Base-by-base conservation (phyloP, 2,329 filamentous ascomycete species). In the Fusarium begoniae region DNA sequence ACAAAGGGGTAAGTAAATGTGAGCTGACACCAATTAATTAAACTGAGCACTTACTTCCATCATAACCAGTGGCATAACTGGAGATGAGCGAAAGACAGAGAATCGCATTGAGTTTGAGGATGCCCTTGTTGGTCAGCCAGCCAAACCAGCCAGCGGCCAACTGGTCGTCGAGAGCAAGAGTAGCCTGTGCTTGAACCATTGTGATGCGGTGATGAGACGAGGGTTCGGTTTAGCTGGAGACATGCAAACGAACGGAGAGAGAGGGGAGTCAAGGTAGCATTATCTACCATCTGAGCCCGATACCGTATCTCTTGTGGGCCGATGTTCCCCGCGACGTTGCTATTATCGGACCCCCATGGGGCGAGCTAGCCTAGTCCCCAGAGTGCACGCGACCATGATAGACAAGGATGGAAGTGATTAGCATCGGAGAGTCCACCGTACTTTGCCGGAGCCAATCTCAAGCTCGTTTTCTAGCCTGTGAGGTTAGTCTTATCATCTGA, bases 391-490 rank as follows among this genome's bases (percentile, higher is more conserved):
- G 63, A 68, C 63, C 63, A 28, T 6, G 24, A 65, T 12, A 30
- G 43, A 28, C 63, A 56, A 57, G 63, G 63, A 28, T 45, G 28
- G 44, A 43, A 58, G 24, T 43, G 44, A 66, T 51, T 41, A 79
- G 73, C 63, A 69, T 83, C 24, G 83, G 85, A 43, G 81, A 83
- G 63, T 38, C 30, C n/a, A 20, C 65, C 65, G 65, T 20, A 41
- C 28, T 68, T 61, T 67, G 48, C 65, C 65, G 53, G 38, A 9
- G 20, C 20, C 41, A 59, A 50, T 58, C n/a, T 48, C 10, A 20
- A 59, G 8, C 13, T 48, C 22, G 37, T 61, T 26, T 28, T 56
- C 58, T 58, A 56, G 48, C 48, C 26, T 56, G 40, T 4, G 20
- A 35, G 14, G 22, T n/a, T 35, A 48, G 41, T 24, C 15, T 18